phyloP scores from a whole-genome alignment of 164 flowering plant genomes.

The Vitis labrusca region DNA sequence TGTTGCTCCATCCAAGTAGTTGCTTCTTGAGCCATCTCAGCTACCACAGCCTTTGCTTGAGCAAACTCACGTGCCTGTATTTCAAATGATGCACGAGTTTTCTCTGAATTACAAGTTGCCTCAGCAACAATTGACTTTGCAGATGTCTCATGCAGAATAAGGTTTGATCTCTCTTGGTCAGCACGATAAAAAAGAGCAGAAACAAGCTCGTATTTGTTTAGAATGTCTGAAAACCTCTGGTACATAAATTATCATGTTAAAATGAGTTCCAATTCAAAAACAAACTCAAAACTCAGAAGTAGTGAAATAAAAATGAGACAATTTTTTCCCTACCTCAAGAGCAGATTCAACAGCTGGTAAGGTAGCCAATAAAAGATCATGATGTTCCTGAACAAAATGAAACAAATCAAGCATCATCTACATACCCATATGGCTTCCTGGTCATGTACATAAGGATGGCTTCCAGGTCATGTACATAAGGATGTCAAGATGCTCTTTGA shows the following conservation, averaged over 20 bases:
- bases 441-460: neutral
- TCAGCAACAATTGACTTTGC: slow-evolving; percentile 83
- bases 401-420: slow-evolving; percentile 10
- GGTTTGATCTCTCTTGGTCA: slow-evolving; percentile 85
- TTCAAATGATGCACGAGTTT: slow-evolving; percentile 65
- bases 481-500: too few relatives aligned
- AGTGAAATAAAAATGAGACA: neutral
- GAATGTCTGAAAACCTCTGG: slow-evolving; percentile 73
- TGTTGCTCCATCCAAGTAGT: slow-evolving; percentile 90
- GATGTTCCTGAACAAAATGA: slow-evolving; percentile 72
- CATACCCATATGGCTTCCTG: neutral
- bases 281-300: neutral
- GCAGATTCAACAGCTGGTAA: slow-evolving; percentile 81
- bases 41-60: slow-evolving; percentile 69
- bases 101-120: slow-evolving; percentile 72
- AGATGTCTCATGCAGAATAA: slow-evolving; percentile 69
- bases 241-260: slow-evolving; percentile 12
- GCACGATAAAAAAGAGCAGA: slow-evolving; percentile 68
- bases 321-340: slow-evolving; percentile 64
- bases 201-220: slow-evolving; percentile 75
- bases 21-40: slow-evolving; percentile 84
- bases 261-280: slow-evolving; percentile 6
- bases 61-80: slow-evolving; percentile 73
- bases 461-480: neutral
- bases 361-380: slow-evolving; percentile 74